These are phyloP conservation scores for Tuber indicum DNA, from an alignment of 495 filamentous ascomycete species.

Conservation along the genomic window DNA sequence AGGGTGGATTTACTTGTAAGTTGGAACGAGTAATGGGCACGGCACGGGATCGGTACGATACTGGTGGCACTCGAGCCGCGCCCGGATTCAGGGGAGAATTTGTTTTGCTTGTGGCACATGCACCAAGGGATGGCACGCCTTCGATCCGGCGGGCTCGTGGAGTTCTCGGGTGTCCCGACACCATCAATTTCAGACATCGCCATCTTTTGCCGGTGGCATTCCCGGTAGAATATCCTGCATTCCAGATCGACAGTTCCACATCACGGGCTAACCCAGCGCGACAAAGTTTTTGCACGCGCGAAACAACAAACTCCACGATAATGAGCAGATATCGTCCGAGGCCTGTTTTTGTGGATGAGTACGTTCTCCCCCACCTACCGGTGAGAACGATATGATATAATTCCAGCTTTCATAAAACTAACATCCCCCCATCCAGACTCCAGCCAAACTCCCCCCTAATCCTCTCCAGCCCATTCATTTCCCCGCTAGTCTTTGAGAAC, in stretches of 20 bases:
- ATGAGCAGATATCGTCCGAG: conserved; percentile 25
- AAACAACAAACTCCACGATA: not conserved
- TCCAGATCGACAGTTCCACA: not conserved
- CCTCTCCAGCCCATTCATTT: conserved; percentile 62
- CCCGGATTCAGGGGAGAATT: no score
- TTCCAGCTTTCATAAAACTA: not conserved
- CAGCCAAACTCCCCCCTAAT: conserved; percentile 46
- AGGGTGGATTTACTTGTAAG: no score
- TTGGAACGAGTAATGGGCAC: no score
- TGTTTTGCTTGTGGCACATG: no score
- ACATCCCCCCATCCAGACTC: conserved; percentile 18
- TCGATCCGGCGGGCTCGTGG: not conserved
- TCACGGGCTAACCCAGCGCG: not conserved
- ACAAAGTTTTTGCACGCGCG: not conserved
- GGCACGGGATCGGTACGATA: no score
- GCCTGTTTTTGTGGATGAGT: conserved; percentile 26
- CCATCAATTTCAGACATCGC: not conserved
- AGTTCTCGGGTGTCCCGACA: not conserved
- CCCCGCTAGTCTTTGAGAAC: conserved; percentile 84
- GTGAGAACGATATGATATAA: not conserved
- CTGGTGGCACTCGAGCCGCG: no score
- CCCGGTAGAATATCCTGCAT: not conserved
- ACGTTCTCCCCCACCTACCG: conserved; percentile 2
- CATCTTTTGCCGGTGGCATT: not conserved
- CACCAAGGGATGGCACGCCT: not conserved